Evolutionary conservation across 345 rosid genomes (phyloP).

Genomic region (Hibiscus mutabilis): DNA sequence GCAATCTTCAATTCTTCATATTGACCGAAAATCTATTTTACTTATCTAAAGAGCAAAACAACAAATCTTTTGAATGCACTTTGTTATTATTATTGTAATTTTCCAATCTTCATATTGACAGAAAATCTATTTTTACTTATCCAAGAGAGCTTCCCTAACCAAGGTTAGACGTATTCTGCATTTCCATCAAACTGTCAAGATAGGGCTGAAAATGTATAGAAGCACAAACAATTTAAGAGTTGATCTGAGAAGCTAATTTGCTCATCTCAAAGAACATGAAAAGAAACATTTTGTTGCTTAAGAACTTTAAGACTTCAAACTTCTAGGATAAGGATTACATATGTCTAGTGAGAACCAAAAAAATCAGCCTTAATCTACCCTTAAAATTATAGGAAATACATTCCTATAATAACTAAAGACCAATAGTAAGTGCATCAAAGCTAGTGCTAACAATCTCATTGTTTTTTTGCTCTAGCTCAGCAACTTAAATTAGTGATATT

Average conservation of each 20-base stretch:
- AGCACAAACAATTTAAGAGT: background rate
- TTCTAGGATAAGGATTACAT: background rate
- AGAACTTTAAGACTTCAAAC: background rate
- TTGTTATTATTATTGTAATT: too few relatives aligned
- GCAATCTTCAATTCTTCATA: background rate
- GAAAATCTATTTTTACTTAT: background rate
- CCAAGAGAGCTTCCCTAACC: background rate
- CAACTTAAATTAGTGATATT: background rate
- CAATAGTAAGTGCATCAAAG: background rate
- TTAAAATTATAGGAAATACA: background rate
- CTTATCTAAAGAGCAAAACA: background rate
- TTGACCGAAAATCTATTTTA: background rate
- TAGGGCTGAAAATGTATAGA: background rate
- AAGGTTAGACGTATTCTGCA: background rate
- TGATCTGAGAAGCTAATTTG: background rate
- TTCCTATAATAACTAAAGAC: background rate
- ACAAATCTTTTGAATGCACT: background rate
- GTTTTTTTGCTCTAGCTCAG: background rate
- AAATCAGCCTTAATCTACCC: too few relatives aligned
- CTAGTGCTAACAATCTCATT: background rate
- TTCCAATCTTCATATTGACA: background rate
- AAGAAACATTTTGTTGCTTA: background rate
- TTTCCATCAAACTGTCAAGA: background rate
- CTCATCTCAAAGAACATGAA: background rate
- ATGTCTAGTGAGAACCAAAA: background rate